Percentiles rank a stretch among this genome's conserved stretches.
These are phyloP conservation scores for Emergomyces orientalis DNA, from an alignment of 2,329 filamentous ascomycete species.

Conservation along the genomic window DNA sequence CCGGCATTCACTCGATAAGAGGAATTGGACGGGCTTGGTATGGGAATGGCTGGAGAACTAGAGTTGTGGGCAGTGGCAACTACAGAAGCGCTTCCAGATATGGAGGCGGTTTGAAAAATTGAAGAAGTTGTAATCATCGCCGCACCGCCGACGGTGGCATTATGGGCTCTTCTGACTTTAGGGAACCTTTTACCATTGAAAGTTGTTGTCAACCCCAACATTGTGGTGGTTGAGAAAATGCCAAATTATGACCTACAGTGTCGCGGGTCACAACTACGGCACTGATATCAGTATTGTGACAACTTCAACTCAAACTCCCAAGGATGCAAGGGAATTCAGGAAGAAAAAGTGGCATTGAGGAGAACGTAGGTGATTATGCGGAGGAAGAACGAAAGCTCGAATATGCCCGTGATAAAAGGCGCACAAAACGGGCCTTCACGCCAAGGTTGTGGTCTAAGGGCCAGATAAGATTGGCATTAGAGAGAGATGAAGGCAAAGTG, in stretches of 20 bases:
- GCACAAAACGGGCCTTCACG: not conserved
- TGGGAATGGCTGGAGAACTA: not conserved
- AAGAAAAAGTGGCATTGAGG: not conserved
- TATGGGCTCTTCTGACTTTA: slow-evolving; percentile 17
- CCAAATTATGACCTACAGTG: not conserved
- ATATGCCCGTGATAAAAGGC: not conserved
- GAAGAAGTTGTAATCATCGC: not conserved
- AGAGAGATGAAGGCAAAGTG: not conserved
- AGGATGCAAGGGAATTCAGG: not conserved
- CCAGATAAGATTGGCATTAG: not conserved
- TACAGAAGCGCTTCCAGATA: not conserved
- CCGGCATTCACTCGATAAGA: not conserved
- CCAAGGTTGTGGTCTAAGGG: not conserved
- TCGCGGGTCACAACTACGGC: too few relatives aligned
- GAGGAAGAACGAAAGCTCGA: not conserved
- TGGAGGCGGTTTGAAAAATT: not conserved
- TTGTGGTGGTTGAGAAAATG: slow-evolving; percentile 19
- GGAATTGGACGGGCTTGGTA: not conserved
- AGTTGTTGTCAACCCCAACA: slow-evolving; percentile 21
- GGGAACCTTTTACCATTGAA: slow-evolving; percentile 21
- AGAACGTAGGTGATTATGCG: not conserved
- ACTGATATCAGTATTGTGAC: not conserved
- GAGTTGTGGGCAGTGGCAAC: not conserved
- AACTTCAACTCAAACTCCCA: not conserved
- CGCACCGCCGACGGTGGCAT: not conserved